Conservation (phyloP, 1,139 yeast species). For the Debaryomyces singareniensis region DNA sequence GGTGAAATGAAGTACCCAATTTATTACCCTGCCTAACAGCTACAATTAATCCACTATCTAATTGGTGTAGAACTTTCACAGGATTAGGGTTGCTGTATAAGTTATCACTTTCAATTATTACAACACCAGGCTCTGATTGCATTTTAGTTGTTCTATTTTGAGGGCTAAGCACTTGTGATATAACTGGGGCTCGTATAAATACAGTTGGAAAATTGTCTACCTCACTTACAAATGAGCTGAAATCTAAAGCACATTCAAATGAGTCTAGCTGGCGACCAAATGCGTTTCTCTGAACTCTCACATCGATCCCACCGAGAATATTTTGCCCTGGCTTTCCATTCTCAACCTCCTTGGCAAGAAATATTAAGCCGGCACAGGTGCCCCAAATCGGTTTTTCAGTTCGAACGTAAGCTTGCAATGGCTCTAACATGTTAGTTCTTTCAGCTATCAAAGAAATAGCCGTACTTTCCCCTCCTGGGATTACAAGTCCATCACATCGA, state of each 20-base stretch:
- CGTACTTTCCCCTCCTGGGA: constrained; percentile 84
- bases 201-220: constrained; percentile 47
- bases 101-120: constrained; percentile 19
- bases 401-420: constrained; percentile 47
- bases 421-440: constrained; percentile 51
- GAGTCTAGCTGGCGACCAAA: constrained; percentile 77
- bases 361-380: constrained; percentile 79
- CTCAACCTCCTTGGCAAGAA: constrained; percentile 51
- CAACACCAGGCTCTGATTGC: constrained; percentile 12
- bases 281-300: constrained; percentile 64
- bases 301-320: constrained; percentile 59
- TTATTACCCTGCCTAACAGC: constrained; percentile 68
- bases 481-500: constrained; percentile 53
- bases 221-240: constrained; percentile 39
- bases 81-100: constrained; percentile 20
- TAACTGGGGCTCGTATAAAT: constrained; percentile 77
- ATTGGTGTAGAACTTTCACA: constrained; percentile 38
- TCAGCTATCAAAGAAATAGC: constrained; percentile 70
- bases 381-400: constrained; percentile 68
- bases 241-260: constrained; percentile 46
- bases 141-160: constrained; percentile 4
- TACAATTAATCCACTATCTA: constrained; percentile 45
- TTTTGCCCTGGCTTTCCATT: constrained; percentile 56
- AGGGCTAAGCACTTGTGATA: constrained; percentile 30
- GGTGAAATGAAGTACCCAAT: constrained; percentile 78